Base-by-base conservation (phyloP, 208 protist genomes). In the Phytomonas francai region DNA sequence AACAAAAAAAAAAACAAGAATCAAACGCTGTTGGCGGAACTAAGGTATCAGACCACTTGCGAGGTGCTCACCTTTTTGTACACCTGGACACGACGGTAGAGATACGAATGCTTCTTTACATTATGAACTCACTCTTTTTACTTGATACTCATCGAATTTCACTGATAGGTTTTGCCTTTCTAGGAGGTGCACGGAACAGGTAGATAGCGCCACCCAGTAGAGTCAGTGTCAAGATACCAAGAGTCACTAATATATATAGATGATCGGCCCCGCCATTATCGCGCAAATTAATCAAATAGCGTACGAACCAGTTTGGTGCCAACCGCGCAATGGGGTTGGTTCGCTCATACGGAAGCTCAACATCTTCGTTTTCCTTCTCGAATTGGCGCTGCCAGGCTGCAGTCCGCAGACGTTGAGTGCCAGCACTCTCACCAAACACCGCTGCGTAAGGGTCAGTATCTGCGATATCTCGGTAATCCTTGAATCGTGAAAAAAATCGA, bases 361-460 rank as follows among this genome's bases (percentile, higher is more conserved):
- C 79, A 56, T 85, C 60, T 30, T 78, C 79, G 69, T 95, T 95
- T 63, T 95, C 86, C 72, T 84, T 78, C 67, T 95, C 89, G 62
- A 95, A 95, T 80, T 95, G 89, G 25, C 82, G 70, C 77, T 93
- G 89, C 89, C 89, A 95, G 67, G 83, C 87, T 39, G 80, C 78
- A 64, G 84, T 84, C 31, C 89, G 89, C 59, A 84, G 77, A 12
- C 72, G 67, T 65, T 78, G 70, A 34, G 87, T 90, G 25, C 66
- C 65, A 30, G 67, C 69, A 31, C 74, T 71, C 68, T 95, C 86
- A 1, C 76, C 75, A 79, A 95, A 95, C 0, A 95, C 28, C 28
- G 69, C 57, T 5, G 80, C 80, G 65, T 93, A 90, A 19, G 89
- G 85, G 70, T 95, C 89, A 22, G 67, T 57, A 42, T 93, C 87